These are phyloP conservation scores for Melampsora abietis-canadensis DNA, from an alignment of 1,284 basidiomycete species.

Conservation along the genomic window DNA sequence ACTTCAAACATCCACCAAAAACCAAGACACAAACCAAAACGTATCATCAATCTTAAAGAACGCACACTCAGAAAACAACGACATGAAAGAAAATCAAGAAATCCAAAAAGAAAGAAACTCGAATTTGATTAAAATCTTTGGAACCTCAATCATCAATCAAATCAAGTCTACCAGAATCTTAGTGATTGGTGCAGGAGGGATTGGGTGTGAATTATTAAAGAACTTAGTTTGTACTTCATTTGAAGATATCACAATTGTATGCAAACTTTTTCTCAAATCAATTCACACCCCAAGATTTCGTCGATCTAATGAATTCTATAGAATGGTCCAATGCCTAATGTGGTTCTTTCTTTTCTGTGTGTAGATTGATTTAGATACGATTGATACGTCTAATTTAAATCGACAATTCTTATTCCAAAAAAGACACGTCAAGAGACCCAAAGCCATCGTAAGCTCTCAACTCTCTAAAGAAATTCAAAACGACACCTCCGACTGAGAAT, in stretches of 20 bases:
- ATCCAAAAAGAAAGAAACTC: too few relatives aligned
- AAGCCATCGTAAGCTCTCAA: conserved; percentile 74
- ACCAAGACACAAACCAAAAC: too few relatives aligned
- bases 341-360: too few relatives aligned
- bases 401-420: conserved; percentile 96
- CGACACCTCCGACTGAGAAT: too few relatives aligned
- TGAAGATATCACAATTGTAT: conserved; percentile 72
- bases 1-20: too few relatives aligned
- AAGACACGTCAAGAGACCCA: conserved; percentile 94
- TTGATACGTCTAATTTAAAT: conserved; percentile 96
- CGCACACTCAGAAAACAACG: too few relatives aligned
- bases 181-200: conserved; percentile 93
- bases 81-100: too few relatives aligned
- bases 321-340: too few relatives aligned
- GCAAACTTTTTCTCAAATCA: too few relatives aligned
- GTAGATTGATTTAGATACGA: conserved; percentile 87
- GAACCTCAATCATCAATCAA: conserved; percentile 10
- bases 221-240: conserved; percentile 92
- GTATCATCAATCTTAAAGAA: too few relatives aligned
- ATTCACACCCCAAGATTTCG: background rate
- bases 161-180: conserved; percentile 64
- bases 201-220: conserved; percentile 96
- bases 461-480: too few relatives aligned
- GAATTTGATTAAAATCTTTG: conserved; percentile 8
- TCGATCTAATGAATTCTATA: too few relatives aligned